phyloP scores from a whole-genome alignment of 495 filamentous ascomycete genomes.

The Hypomontagnella submonticulosa region DNA sequence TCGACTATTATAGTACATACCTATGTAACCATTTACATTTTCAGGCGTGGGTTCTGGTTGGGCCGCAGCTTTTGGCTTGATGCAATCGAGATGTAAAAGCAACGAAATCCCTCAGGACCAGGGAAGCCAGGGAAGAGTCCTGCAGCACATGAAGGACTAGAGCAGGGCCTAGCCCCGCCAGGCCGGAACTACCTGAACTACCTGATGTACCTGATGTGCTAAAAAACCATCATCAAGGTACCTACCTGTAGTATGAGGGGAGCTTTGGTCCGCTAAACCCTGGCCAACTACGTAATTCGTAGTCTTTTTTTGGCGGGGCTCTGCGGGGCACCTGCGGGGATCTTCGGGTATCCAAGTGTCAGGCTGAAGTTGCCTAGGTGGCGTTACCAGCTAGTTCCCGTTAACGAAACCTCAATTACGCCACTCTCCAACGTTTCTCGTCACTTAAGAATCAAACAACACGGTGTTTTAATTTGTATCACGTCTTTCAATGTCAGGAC shows the following conservation, averaged over 20 bases:
- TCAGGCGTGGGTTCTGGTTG: slow-evolving; percentile 26
- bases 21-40: slow-evolving; percentile 15
- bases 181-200: slow-evolving; percentile 16
- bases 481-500: background rate
- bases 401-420: slow-evolving; percentile 15
- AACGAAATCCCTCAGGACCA: slow-evolving; percentile 41
- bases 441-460: background rate
- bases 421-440: background rate
- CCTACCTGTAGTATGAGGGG: background rate
- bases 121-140: too few species aligned
- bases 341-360: slow-evolving; percentile 34
- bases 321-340: slow-evolving; percentile 28
- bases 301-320: slow-evolving; percentile 20
- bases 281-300: slow-evolving; percentile 40
- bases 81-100: slow-evolving; percentile 39
- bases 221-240: background rate
- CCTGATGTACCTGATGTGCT: background rate
- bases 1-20: background rate
- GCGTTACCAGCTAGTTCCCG: slow-evolving; percentile 14
- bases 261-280: slow-evolving; percentile 35
- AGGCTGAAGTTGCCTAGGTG: slow-evolving; percentile 35
- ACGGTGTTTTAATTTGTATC: slow-evolving; percentile 7
- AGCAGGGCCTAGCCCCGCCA: slow-evolving; percentile 18
- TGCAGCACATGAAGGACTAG: background rate
- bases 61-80: slow-evolving; percentile 14